phyloP scores from a whole-genome alignment of 345 rosid species.

The Eutrema japonicum region DNA sequence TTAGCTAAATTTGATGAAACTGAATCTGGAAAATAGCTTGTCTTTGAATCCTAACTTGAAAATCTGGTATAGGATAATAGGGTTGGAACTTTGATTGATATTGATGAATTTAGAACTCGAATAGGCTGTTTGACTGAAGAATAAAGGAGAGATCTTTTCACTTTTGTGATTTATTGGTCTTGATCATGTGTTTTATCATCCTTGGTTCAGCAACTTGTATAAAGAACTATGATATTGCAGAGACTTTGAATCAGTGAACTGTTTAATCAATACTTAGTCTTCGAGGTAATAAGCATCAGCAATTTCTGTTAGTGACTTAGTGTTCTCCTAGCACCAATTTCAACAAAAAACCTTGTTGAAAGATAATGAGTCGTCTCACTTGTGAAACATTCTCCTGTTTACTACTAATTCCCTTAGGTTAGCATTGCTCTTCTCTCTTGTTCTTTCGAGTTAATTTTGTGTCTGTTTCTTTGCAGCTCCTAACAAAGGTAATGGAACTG shows the following conservation, averaged over 20 bases:
- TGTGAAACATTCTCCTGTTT: not conserved
- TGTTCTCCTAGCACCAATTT: not conserved
- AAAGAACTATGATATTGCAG: too few species aligned
- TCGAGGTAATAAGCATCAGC: not conserved
- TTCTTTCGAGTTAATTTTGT: conserved; percentile 7
- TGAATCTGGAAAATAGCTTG: conserved; percentile 1
- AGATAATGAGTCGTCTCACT: not conserved
- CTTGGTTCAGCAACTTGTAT: not conserved
- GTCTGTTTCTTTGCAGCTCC: conserved; percentile 59
- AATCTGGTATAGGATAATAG: conserved; percentile 5
- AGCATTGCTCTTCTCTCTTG: not conserved
- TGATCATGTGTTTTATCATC: conserved; percentile 11
- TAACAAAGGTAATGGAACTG: conserved; percentile 89
- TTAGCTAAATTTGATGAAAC: not conserved
- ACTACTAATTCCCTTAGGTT: too few species aligned
- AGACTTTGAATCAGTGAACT: conserved; percentile 13
- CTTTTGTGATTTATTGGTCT: not conserved
- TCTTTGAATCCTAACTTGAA: too few species aligned
- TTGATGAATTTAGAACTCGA: not conserved
- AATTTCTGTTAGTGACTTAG: not conserved
- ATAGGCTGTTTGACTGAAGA: not conserved
- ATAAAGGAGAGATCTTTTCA: not conserved
- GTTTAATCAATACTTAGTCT: not conserved
- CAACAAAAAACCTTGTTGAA: not conserved
- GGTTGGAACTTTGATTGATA: conserved; percentile 20